Conservation (phyloP, 768 basidiomycete species). For the Amanita fuliginea region DNA sequence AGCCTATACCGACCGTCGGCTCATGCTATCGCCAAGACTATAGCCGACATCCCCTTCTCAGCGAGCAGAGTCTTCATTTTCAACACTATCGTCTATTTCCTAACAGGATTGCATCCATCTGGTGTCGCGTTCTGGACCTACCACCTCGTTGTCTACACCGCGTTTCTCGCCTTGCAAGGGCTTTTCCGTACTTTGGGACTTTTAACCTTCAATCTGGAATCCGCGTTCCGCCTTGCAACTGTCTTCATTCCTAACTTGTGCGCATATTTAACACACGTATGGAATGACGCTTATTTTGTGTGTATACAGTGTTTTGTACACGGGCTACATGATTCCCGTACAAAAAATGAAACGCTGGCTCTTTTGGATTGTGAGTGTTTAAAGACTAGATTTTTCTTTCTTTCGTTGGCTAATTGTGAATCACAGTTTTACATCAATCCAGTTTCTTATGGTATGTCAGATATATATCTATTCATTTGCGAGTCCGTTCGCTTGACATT, state of each 20-base stretch:
- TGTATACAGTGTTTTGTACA: slow-evolving; percentile 45
- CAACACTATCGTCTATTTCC: slow-evolving; percentile 61
- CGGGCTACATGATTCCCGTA: slow-evolving; percentile 60
- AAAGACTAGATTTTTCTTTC: too few relatives aligned
- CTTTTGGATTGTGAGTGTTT: slow-evolving; percentile 64
- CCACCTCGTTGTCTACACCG: slow-evolving; percentile 54
- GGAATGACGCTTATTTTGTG: background rate
- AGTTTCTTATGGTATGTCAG: slow-evolving; percentile 45
- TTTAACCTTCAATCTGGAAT: slow-evolving; percentile 33
- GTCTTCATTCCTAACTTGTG: slow-evolving; percentile 71
- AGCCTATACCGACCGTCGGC: slow-evolving; percentile 60
- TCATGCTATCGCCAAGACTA: slow-evolving; percentile 51
- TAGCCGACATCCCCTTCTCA: slow-evolving; percentile 64
- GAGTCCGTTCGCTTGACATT: background rate
- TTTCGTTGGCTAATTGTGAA: slow-evolving; percentile 2
- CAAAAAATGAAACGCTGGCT: slow-evolving; percentile 70
- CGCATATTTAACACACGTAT: background rate
- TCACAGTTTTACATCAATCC: slow-evolving; percentile 73
- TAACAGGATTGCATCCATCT: slow-evolving; percentile 37
- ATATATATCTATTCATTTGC: background rate
- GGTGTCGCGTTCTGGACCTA: slow-evolving; percentile 41
- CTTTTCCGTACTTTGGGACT: slow-evolving; percentile 74
- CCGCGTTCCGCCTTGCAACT: slow-evolving; percentile 38
- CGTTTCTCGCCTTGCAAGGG: slow-evolving; percentile 67
- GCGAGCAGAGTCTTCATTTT: slow-evolving; percentile 46